Conservation (phyloP, 2,329 filamentous ascomycete species). For the Tolypocladium ophioglossoides region DNA sequence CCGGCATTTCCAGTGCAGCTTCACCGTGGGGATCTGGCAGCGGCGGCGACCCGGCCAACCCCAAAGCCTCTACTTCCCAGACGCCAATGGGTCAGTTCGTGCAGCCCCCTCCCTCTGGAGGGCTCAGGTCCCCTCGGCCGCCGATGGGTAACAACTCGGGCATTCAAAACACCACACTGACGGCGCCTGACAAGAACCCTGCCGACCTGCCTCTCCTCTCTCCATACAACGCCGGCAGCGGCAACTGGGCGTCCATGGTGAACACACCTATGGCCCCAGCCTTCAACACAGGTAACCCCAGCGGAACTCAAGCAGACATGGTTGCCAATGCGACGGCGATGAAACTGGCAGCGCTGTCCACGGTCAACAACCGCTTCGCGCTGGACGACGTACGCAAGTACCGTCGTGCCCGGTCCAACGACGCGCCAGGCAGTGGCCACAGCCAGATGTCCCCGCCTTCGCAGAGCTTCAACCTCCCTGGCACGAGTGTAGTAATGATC, state of each 20-base stretch:
- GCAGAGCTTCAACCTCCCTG: conserved; percentile 51
- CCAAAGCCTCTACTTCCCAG: conserved; percentile 72
- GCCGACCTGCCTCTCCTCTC: conserved; percentile 77
- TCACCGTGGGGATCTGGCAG: conserved; percentile 65
- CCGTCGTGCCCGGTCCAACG: conserved; percentile 80
- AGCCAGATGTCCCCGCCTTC: conserved; percentile 56
- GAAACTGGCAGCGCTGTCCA: conserved; percentile 94
- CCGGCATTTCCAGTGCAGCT: conserved; percentile 19
- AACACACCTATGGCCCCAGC: conserved; percentile 93
- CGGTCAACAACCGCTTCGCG: conserved; percentile 95
- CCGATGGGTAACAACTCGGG: conserved; percentile 56
- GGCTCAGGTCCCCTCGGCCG: conserved; percentile 70
- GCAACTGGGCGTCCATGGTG: conserved; percentile 97
- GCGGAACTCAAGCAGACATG: conserved; percentile 80
- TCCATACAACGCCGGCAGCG: conserved; percentile 67
- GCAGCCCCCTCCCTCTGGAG: conserved; percentile 64
- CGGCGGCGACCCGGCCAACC: conserved; percentile 38
- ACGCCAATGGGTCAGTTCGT: conserved; percentile 90
- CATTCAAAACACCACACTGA: conserved; percentile 77
- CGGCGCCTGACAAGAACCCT: conserved; percentile 52
- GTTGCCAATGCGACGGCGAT: conserved; percentile 97
- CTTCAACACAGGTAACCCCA: conserved; percentile 50
- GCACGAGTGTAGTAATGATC: conserved; percentile 81
- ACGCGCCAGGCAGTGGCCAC: conserved; percentile 55
- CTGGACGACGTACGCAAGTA: conserved; percentile 96